Conservation (phyloP, 2,329 filamentous ascomycete genomes). For the Talaromyces islandicus region DNA sequence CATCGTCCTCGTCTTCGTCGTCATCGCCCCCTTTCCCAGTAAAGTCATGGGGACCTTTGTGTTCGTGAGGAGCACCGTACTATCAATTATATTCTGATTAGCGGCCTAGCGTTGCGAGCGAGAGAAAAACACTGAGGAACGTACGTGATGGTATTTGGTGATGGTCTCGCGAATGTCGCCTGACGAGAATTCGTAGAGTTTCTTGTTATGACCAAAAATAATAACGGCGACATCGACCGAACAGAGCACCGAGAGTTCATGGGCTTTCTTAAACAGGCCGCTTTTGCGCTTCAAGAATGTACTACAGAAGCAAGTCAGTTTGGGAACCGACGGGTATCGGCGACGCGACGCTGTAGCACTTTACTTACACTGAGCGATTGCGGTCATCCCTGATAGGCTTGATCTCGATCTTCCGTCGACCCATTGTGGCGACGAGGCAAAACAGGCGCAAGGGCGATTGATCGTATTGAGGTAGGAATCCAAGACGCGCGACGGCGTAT, state of each 20-base stretch:
- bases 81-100: conserved; percentile 35
- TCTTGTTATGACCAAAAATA: conserved; percentile 98
- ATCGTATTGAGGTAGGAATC: neutral
- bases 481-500: neutral
- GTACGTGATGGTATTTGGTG: conserved; percentile 80
- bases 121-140: conserved; percentile 32
- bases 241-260: conserved; percentile 95
- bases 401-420: conserved; percentile 98
- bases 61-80: conserved; percentile 91
- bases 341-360: conserved; percentile 31
- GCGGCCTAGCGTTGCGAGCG: conserved; percentile 1
- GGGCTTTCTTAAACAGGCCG: conserved; percentile 98
- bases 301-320: conserved; percentile 41
- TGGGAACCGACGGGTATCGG: neutral
- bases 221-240: conserved; percentile 98
- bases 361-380: conserved; percentile 92
- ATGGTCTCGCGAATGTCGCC: conserved; percentile 88
- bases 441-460: neutral
- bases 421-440: conserved; percentile 55
- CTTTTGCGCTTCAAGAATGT: conserved; percentile 99
- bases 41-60: conserved; percentile 92
- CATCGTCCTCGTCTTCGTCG: conserved; percentile 76
- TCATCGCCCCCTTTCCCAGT: conserved; percentile 68
- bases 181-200: conserved; percentile 96
- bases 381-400: conserved; percentile 98